Base-by-base conservation (phyloP, 208 protist species). In the Trypanosoma brucei region DNA sequence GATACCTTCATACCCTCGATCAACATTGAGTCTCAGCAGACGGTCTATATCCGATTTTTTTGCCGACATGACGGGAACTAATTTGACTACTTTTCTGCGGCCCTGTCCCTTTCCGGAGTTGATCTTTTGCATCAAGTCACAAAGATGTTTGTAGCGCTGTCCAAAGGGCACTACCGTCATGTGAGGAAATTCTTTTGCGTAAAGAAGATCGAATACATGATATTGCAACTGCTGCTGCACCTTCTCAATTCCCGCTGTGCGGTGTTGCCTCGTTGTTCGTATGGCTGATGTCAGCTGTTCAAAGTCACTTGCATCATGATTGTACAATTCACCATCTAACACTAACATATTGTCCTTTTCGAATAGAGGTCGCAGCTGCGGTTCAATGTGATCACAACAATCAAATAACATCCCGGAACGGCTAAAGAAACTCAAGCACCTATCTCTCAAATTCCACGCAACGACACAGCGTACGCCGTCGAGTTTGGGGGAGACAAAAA, bases 401-500 rank as follows among this genome's bases (percentile, higher is more conserved):
- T 95, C 89, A 72, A 94, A 92, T 8, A 96, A 59, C 8, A 82
- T 92, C 1, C 87, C 86, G 2, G 86, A 79, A 11, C 91, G 84
- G 62, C 83, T 92, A 57, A 94, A 96, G 62, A 96, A 91, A 52
- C 83, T 71, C 9, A 86, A 60, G 35, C 65, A 44, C 45, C 67
- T 54, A n/a, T 78, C 71, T 59, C 76, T 55, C 0, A 37, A 35
- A 68, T 91, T 80, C 72, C 84, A 91, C 11, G 85, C 76, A 9
- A 76, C 83, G 35, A 96, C 62, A 62, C 91, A 96, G 44, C 91
- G 91, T n/a, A 96, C 88, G 38, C 91, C 91, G 48, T 96, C 91
- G 14, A 96, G 79, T 76, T 96, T 96, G 1, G 91, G 91, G 4
- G 91, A 96, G 34, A 91, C 83, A 11, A 65, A 71, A 14, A 95